Evolutionary conservation across 208 protist species (phyloP).

Genomic region (Leishmania arabica): DNA sequence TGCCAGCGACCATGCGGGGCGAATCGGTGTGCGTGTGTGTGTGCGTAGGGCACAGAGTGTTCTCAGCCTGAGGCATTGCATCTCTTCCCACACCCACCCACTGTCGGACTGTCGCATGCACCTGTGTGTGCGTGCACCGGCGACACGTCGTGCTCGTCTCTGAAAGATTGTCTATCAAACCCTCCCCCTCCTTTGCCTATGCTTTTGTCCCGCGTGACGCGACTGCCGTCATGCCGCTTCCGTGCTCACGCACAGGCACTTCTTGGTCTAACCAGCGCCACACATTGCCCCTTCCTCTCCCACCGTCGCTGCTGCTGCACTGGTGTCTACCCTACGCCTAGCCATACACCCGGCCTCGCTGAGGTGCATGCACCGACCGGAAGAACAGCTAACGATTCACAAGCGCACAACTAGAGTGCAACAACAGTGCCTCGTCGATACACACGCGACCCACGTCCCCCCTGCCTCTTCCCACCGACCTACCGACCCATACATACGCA

Average conservation of each 20-base stretch:
- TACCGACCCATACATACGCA: slow-evolving; percentile 13
- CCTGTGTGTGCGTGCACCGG: background rate
- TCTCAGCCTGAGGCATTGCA: background rate
- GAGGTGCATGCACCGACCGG: background rate
- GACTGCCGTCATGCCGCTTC: background rate
- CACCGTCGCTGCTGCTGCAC: background rate
- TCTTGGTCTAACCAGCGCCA: background rate
- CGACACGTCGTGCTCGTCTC: background rate
- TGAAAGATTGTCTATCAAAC: background rate
- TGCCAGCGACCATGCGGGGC: background rate
- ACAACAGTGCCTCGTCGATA: background rate
- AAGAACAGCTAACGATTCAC: background rate
- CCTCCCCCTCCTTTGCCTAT: too few species aligned
- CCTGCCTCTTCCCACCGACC: background rate
- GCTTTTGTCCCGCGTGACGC: background rate
- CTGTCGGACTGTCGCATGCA: background rate
- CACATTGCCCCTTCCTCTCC: background rate
- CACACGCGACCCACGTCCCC: too few species aligned
- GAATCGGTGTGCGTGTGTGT: background rate
- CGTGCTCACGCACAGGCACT: background rate
- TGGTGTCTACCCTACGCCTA: background rate
- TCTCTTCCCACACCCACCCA: too few species aligned
- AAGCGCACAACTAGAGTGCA: background rate
- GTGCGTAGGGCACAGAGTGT: background rate
- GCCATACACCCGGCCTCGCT: background rate